phyloP scores from a whole-genome alignment of 2,329 filamentous ascomycete species.

The Clarireedia homoeocarpa region DNA sequence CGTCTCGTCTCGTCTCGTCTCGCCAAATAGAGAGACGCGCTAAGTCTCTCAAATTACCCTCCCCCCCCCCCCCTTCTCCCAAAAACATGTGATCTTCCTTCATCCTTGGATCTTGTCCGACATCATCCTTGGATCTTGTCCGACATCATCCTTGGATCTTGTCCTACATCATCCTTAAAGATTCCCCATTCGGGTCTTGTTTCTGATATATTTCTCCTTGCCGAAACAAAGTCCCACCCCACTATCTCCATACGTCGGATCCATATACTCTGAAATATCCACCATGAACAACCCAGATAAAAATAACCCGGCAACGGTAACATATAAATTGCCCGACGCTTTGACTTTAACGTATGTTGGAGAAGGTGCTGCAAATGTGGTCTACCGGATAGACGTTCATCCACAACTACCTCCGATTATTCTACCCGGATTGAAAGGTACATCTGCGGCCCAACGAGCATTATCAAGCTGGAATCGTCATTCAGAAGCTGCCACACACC shows the following conservation, averaged over 20 bases:
- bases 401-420: constrained; percentile 16
- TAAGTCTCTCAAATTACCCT: too few species aligned
- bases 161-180: too few species aligned
- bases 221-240: too few species aligned
- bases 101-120: too few species aligned
- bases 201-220: too few species aligned
- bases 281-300: not conserved
- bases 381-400: constrained; percentile 50
- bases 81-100: too few species aligned
- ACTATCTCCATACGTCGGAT: not conserved
- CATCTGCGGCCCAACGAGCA: constrained; percentile 14
- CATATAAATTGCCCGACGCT: not conserved
- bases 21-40: too few species aligned
- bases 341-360: constrained; percentile 36
- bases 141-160: too few species aligned
- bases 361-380: constrained; percentile 72
- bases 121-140: too few species aligned
- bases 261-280: constrained; percentile 6
- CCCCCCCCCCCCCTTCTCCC: too few species aligned
- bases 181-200: too few species aligned
- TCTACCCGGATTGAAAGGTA: constrained; percentile 27
- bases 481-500: not conserved
- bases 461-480: constrained; percentile 13
- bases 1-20: too few species aligned
- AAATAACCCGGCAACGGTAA: not conserved